Evolutionary conservation across 2,329 filamentous ascomycete genomes (phyloP).

Genomic region (Exophiala calicioides): DNA sequence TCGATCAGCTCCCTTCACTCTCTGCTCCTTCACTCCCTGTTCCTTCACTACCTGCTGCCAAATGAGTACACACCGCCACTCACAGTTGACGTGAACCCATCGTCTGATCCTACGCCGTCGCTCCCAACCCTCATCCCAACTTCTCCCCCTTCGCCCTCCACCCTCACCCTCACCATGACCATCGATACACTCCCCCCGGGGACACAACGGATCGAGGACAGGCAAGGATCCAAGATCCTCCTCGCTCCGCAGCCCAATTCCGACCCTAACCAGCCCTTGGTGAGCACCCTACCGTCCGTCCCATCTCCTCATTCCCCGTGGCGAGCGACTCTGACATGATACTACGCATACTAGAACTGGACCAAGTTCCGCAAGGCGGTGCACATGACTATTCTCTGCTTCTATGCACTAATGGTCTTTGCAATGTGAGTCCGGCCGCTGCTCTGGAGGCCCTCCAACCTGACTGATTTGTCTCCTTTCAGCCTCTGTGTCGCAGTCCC

Average conservation of each 20-base stretch:
- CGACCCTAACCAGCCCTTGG: slow-evolving; percentile 36
- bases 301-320: background rate
- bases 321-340: background rate
- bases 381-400: slow-evolving; percentile 33
- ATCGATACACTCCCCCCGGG: slow-evolving; percentile 25
- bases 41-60: no score
- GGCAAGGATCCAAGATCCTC: slow-evolving; percentile 19
- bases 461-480: background rate
- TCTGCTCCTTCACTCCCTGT: no score
- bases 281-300: slow-evolving; percentile 5
- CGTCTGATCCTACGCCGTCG: no score
- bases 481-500: slow-evolving; percentile 40
- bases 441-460: no score
- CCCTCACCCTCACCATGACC: slow-evolving; percentile 11
- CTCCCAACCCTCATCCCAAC: background rate
- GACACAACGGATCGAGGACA: slow-evolving; percentile 25
- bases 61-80: no score
- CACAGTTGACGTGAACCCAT: no score
- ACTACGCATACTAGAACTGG: slow-evolving; percentile 6
- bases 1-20: no score
- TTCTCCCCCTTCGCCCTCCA: background rate
- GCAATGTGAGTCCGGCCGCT: slow-evolving; percentile 11
- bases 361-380: slow-evolving; percentile 31
- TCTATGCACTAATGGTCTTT: slow-evolving; percentile 35
- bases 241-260: slow-evolving; percentile 33